Evolutionary conservation across 1,284 basidiomycete species (phyloP).

Genomic region (Ustilago loliicola): DNA sequence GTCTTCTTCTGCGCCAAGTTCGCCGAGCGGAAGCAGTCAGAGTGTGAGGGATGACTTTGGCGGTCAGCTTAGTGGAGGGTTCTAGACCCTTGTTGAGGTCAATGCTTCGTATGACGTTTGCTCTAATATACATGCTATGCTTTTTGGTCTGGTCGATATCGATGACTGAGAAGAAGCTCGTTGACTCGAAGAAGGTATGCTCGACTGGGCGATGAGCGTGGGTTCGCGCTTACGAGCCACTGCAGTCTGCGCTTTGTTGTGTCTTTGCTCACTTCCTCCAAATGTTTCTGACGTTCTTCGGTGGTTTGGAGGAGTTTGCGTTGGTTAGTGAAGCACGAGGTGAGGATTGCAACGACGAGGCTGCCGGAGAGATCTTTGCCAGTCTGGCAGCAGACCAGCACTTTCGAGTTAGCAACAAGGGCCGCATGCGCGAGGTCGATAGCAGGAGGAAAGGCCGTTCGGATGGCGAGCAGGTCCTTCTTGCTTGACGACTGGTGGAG

Average conservation of each 20-base stretch:
- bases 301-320: conserved; percentile 26
- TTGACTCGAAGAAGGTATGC: conserved; percentile 83
- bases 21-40: conserved; percentile 43
- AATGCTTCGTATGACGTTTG: neutral
- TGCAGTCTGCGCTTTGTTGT: conserved; percentile 79
- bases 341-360: conserved; percentile 44
- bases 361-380: conserved; percentile 48
- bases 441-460: conserved; percentile 29
- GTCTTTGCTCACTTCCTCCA: conserved; percentile 72
- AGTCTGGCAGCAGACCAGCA: conserved; percentile 44
- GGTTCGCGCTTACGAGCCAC: conserved; percentile 82
- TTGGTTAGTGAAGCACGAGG: conserved; percentile 64
- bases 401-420: conserved; percentile 8
- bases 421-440: conserved; percentile 33
- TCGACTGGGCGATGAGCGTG: conserved; percentile 81
- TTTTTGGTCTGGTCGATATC: conserved; percentile 72
- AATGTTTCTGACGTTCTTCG: neutral
- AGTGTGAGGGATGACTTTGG: conserved; percentile 75
- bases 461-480: conserved; percentile 46
- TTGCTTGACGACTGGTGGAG: conserved; percentile 36
- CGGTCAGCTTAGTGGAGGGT: conserved; percentile 26
- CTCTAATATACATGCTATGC: conserved; percentile 5
- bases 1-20: conserved; percentile 20
- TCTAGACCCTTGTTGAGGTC: neutral
- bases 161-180: conserved; percentile 80